phyloP scores from a whole-genome alignment of 1,284 basidiomycete genomes.

The Moniliella sp. region DNA sequence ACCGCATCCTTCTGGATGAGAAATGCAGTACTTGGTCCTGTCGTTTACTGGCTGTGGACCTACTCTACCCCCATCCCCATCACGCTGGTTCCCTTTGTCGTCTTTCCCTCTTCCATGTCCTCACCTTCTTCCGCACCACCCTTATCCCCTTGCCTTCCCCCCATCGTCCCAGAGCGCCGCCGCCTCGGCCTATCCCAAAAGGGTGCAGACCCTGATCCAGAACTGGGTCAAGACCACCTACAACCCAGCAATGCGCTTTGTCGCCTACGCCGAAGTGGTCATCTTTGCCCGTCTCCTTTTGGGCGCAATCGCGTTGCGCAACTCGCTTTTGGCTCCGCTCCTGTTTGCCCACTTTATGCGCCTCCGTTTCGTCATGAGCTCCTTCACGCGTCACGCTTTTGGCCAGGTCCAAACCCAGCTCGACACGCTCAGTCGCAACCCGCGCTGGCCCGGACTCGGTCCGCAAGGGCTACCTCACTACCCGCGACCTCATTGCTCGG shows the following conservation, averaged over 20 bases:
- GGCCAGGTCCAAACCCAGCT: conserved; percentile 19
- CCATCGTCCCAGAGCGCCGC: conserved; percentile 4
- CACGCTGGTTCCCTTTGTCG: conserved; percentile 31
- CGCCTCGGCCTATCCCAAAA: conserved; percentile 11
- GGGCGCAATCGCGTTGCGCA: conserved; percentile 26
- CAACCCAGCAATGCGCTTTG: conserved; percentile 34
- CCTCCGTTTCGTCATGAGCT: conserved; percentile 31
- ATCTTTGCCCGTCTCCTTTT: conserved; percentile 29
- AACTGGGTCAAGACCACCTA: conserved; percentile 31
- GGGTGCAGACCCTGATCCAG: conserved; percentile 18
- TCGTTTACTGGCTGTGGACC: conserved; percentile 34
- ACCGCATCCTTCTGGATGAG: conserved; percentile 32
- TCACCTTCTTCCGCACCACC: conserved; percentile 23
- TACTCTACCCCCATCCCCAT: conserved; percentile 30
- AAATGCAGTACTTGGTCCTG: conserved; percentile 33
- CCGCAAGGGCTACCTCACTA: conserved; percentile 20
- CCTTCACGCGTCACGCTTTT: conserved; percentile 27
- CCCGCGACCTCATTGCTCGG: too few relatives aligned
- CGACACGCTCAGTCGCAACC: conserved; percentile 18
- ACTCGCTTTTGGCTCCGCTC: conserved; percentile 24
- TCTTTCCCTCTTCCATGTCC: conserved; percentile 34
- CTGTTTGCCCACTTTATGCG: conserved; percentile 29
- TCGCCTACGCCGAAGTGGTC: conserved; percentile 30
- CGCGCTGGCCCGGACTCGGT: conserved; percentile 25
- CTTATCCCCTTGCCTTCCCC: conserved; percentile 22